Evolutionary conservation across 306 rosid genomes (phyloP), one percentile per base, ranked within the genome.

Genomic region (Begonia loranthoides): DNA sequence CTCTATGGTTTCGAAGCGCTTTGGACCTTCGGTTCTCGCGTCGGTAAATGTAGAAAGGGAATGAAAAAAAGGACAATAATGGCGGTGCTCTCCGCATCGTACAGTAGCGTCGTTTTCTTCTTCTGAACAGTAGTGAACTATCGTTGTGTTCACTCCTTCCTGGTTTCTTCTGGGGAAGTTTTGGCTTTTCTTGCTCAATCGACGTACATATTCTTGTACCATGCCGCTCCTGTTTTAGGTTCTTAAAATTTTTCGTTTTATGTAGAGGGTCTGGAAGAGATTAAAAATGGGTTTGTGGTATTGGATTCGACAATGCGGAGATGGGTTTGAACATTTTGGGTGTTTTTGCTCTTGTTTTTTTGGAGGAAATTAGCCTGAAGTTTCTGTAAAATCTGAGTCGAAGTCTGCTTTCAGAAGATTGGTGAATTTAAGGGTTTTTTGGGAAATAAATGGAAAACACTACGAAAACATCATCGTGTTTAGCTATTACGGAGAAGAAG

Each of bases 401-500:
- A 54, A 9, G 15, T 50, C 54, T 10, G 9, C 17, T n/a, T 21
- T 16, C 22, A 38, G 10, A 38, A 28, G 54, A 16, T 38, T 17
- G 13, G 50, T 17, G 57, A 51, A 10, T 55, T 61, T 66, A 28
- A 54, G 41, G 3, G 22, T 19, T 19, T 19, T 19, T 1, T 2
- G 5, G 36, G 36, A 28, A 28, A 64, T 44, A 76, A 71, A 81
- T 88, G 97, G 95, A 84, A 8, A 51, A 66, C 70, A 8, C 70
- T 1, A 84, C 56, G 62, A 75, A 66, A 70, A 54, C 65, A 48
- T 62, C 69, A 54, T 73, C 94, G 19, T 77, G 61, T 69, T 71
- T 88, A 59, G 79, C 84, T 8, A 77, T 88, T 41, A 43, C 82
- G 1, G 97, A 88, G 61, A 84, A 78, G 78, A 71, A 76, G 64